Evolutionary conservation across 495 filamentous ascomycete genomes (phyloP), one percentile per base, ranked within the genome.

Genomic region (Penicillium chermesinum): DNA sequence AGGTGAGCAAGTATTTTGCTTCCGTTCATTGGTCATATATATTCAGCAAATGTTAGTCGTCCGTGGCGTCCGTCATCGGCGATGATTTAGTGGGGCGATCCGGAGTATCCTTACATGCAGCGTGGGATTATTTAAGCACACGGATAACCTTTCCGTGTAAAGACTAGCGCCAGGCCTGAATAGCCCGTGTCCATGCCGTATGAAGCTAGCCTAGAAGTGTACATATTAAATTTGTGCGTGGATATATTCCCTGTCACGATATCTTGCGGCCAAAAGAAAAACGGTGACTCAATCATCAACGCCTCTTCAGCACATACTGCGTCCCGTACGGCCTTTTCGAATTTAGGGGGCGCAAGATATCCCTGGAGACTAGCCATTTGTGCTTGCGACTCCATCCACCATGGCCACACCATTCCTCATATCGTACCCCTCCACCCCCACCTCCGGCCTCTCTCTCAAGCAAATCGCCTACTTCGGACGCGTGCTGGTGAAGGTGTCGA

Each of bases 391-490:
- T 32, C 38, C 45, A 20, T 30, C 38, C 60, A 62, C 49, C 58
- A 79, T 79, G 76, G 65, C 76, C 22, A 72, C 73, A 37, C 69
- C 65, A n/a, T 67, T 74, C 56, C 59, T 79, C 44, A 65, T 78
- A 48, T 71, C 67, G 34, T 58, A 73, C 67, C 66, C 74, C 56
- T 59, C 70, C 50, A 54, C 54, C 53, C 57, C 64, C 58, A 50
- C 59, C 51, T 57, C 66, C 53, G 82, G 86, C 34, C 75, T 93
- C 36, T 73, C 63, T 22, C 71, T 81, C 51, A 78, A 86, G 46
- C 81, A 87, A 57, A 80, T 95, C 41, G 84, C 88, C 32, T 88
- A 86, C 67, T 76, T 96, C 38, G 87, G 86, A 46, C 79, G 79
- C 47, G 81, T 89, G 33, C 85, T 87, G 70, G 76, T 91, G 57